Evolutionary conservation across 164 flowering plant genomes (phyloP), one percentile per base, ranked within the genome.

Genomic region (Amborella trichopoda): DNA sequence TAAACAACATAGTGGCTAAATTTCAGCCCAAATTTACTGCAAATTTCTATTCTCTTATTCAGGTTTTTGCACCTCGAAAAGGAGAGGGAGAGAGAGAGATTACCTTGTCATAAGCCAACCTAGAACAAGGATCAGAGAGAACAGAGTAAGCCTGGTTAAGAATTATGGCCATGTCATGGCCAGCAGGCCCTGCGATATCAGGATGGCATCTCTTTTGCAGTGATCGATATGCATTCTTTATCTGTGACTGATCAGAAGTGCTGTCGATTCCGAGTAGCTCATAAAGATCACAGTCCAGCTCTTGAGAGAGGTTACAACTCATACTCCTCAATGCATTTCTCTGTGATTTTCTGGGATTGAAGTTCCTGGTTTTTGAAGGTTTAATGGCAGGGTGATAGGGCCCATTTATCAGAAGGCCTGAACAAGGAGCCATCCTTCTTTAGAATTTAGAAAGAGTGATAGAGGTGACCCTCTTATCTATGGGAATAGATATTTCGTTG

Each of bases 171-270:
- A 90, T 90, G 59, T 86, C 98, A 39, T 86, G 95, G 2, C 98
- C 98, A 0, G 75, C 53, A 0, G 74, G 67, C 0, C 95, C 98
- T 4, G 95, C 98, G 6, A 90, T 78, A 44, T 90, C 98, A 0
- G 98, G 98, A 52, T 90, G 95, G 58, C 95, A 90, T 13, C 78
- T 66, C 63, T 90, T 90, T 67, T 90, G 98, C 50, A 90, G 61
- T 8, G 71, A 42, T 11, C 98, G 65, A 54, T 86, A 86, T 0
- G 95, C 95, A 17, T 33, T 43, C 54, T 83, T 86, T 4, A 90
- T 81, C 62, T 70, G 64, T 0, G 75, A 53, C 17, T 62, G 85
- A 38, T 78, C 60, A 5, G 81, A 79, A 3, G 72, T 56, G 56
- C 75, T 70, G 5, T 86, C 84, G 16, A 90, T 49, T 2, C 98